Percentiles rank a stretch among this genome's conserved stretches.
phyloP scores from a whole-genome alignment of 176 grass and related monocot species.

The Bothriochloa decipiens region DNA sequence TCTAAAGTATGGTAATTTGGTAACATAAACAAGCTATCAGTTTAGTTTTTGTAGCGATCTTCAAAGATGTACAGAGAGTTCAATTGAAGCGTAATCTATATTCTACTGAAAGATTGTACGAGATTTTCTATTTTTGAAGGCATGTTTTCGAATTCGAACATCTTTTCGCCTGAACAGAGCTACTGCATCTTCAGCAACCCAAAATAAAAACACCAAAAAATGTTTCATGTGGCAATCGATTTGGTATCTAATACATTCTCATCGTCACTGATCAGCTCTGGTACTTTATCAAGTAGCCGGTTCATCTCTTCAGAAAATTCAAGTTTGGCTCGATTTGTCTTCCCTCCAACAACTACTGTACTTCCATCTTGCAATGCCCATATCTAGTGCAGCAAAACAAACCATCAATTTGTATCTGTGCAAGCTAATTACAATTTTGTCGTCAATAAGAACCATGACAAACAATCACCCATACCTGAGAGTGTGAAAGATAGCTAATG shows the following conservation, averaged over 20 bases:
- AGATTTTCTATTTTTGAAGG: background rate
- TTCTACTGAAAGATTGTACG: background rate
- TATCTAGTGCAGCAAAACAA: constrained; percentile 52
- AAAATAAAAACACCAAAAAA: background rate
- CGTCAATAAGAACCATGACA: background rate
- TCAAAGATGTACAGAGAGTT: background rate
- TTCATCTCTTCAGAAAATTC: constrained; percentile 91
- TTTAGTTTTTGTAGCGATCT: background rate
- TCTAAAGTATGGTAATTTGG: background rate
- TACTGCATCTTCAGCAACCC: background rate
- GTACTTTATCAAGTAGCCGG: constrained; percentile 79
- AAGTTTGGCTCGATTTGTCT: constrained; percentile 85
- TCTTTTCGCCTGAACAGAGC: background rate
- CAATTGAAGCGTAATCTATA: background rate
- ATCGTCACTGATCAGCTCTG: constrained; percentile 58
- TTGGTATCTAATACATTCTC: constrained; percentile 41
- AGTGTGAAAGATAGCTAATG: constrained; percentile 90
- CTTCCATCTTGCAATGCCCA: constrained; percentile 97
- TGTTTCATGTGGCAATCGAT: constrained; percentile 30
- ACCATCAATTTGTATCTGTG: background rate
- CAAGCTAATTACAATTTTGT: background rate
- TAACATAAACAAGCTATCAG: background rate
- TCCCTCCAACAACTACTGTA: constrained; percentile 75
- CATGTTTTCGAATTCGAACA: constrained; percentile 14
- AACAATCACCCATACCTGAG: constrained; percentile 56